Conservation (phyloP, 139 green algal genomes). For the Monoraphidium neglectum region DNA sequence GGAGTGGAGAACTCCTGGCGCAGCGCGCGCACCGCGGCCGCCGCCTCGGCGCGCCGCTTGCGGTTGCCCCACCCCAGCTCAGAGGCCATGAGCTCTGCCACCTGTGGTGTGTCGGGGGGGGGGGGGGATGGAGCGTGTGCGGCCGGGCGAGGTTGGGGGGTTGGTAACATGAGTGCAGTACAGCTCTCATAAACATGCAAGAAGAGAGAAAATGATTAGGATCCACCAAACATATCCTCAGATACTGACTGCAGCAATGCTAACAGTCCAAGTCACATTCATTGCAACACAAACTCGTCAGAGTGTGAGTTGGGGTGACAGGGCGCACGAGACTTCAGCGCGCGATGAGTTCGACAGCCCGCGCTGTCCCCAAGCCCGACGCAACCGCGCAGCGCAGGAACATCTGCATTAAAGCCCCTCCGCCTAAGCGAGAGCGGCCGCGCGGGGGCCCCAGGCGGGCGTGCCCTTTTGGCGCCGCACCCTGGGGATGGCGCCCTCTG, state of each 20-base stretch:
- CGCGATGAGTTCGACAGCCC: not conserved
- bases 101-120: conserved; percentile 21
- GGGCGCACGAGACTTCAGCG: not conserved
- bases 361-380: not conserved
- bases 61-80: conserved; percentile 55
- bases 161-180: not conserved
- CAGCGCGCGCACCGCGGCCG: conserved; percentile 25
- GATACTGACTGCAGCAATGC: too few species aligned
- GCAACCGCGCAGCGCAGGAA: not conserved
- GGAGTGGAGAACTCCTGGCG: not conserved
- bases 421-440: not conserved
- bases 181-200: not conserved
- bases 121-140: not conserved
- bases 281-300: conserved; percentile 1
- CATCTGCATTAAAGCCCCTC: not conserved
- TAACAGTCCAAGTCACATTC: too few species aligned
- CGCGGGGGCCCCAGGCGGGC: not conserved
- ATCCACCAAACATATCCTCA: conserved; percentile 5
- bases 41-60: conserved; percentile 39
- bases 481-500: conserved; percentile 70
- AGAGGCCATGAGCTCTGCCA: conserved; percentile 76
- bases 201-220: not conserved
- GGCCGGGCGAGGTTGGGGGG: not conserved
- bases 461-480: conserved; percentile 34
- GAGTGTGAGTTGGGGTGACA: not conserved